Percentiles rank a stretch among this genome's conserved stretches.
Evolutionary conservation across 2,329 filamentous ascomycete species (phyloP).

Genomic region (Apiospora pterosperma): DNA sequence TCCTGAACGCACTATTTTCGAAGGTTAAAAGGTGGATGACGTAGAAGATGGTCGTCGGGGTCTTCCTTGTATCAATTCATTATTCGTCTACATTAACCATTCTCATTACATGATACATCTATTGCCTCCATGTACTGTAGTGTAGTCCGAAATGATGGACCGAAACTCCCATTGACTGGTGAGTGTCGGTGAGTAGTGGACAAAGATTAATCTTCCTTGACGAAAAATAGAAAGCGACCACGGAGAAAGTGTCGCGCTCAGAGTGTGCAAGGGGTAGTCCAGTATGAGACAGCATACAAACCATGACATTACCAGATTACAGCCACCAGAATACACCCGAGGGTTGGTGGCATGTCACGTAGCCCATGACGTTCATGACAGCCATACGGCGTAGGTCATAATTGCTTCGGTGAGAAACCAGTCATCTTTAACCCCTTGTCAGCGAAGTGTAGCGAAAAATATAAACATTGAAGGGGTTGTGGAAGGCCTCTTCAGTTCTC

Average conservation of each 20-base stretch:
- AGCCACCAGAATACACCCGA: neutral
- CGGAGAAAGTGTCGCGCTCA: neutral
- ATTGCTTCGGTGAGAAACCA: neutral
- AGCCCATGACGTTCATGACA: neutral
- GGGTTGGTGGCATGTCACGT: neutral
- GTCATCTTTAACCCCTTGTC: neutral
- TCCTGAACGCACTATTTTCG: neutral
- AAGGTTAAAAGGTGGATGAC: neutral
- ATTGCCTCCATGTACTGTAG: neutral
- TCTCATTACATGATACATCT: neutral
- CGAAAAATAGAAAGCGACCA: slow-evolving; percentile 2
- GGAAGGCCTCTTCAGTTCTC: slow-evolving; percentile 49
- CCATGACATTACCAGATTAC: neutral
- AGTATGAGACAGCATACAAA: neutral
- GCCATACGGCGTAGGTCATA: neutral
- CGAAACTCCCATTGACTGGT: neutral
- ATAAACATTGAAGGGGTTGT: neutral
- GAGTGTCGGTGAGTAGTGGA: neutral
- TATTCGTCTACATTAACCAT: neutral
- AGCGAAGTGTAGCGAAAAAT: neutral
- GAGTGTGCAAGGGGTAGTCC: neutral
- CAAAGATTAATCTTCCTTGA: neutral
- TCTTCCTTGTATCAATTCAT: neutral
- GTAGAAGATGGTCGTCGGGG: no score
- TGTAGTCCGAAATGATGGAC: slow-evolving; percentile 1